Conservation (phyloP, 2,329 filamentous ascomycete species). For the Penicillium sp. region DNA sequence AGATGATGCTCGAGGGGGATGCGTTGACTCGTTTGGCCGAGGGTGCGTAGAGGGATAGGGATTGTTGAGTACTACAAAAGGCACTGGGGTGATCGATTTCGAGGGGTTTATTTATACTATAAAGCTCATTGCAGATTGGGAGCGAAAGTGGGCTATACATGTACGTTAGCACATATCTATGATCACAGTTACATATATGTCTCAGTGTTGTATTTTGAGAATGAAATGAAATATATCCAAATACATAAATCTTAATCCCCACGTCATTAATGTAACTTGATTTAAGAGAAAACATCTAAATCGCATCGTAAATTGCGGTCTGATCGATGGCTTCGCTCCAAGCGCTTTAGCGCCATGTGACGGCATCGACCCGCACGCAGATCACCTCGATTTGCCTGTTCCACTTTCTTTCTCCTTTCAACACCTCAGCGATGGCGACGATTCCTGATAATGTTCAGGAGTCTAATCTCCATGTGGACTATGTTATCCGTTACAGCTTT, state of each 20-base stretch:
- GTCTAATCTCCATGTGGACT: constrained; percentile 74
- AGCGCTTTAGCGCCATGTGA: constrained; percentile 18
- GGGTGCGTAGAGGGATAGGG: constrained; percentile 7
- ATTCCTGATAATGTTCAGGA: constrained; percentile 32
- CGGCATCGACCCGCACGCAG: constrained; percentile 16
- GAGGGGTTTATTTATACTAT: not conserved
- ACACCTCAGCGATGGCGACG: constrained; percentile 27
- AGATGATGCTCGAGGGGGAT: constrained; percentile 51
- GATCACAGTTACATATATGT: not conserved
- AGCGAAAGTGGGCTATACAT: not conserved
- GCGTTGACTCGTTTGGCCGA: constrained; percentile 43
- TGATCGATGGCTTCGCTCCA: not conserved
- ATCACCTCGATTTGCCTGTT: constrained; percentile 6
- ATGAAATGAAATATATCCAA: not conserved
- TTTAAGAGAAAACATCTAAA: not conserved
- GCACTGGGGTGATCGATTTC: not conserved
- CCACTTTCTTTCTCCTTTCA: constrained; percentile 6
- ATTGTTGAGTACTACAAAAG: not conserved
- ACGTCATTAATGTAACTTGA: not conserved
- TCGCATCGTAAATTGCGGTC: not conserved
- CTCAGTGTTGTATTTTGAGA: not conserved
- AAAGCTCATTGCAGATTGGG: not conserved
- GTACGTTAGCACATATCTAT: not conserved
- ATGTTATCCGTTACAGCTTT: constrained; percentile 79
- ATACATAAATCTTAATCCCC: not conserved